Evolutionary conservation across 2,329 filamentous ascomycete genomes (phyloP).

Genomic region (Talaromyces atroroseus): DNA sequence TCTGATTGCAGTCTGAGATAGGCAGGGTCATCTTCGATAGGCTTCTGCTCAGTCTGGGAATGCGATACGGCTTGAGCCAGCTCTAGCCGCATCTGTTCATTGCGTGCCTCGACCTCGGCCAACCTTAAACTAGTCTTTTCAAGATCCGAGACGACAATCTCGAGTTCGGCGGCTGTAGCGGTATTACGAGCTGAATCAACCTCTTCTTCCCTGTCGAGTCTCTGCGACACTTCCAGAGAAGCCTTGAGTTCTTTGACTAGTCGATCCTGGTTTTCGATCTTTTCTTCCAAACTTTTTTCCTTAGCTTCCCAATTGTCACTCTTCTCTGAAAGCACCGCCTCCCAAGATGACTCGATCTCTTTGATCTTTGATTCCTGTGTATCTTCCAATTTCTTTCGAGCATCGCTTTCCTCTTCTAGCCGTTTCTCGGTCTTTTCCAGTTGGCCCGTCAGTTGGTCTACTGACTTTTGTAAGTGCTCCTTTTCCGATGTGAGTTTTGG

Average conservation of each 20-base stretch:
- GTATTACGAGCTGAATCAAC: slow-evolving; percentile 57
- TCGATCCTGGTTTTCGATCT: slow-evolving; percentile 88
- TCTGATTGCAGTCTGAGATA: slow-evolving; percentile 87
- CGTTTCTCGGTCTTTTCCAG: slow-evolving; percentile 76
- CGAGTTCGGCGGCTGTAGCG: slow-evolving; percentile 82
- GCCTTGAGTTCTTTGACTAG: slow-evolving; percentile 92
- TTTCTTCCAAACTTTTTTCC: slow-evolving; percentile 85
- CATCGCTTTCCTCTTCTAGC: slow-evolving; percentile 69
- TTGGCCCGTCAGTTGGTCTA: slow-evolving; percentile 69
- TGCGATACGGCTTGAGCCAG: slow-evolving; percentile 82
- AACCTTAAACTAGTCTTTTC: slow-evolving; percentile 82
- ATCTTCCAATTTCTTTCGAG: slow-evolving; percentile 69
- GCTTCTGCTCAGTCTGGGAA: slow-evolving; percentile 54
- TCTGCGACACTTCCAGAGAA: slow-evolving; percentile 91
- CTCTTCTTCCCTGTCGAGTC: slow-evolving; percentile 68
- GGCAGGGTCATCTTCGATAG: slow-evolving; percentile 80
- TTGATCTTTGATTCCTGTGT: slow-evolving; percentile 74
- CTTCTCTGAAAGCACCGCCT: slow-evolving; percentile 84
- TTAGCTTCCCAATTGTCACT: slow-evolving; percentile 94
- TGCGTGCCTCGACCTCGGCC: slow-evolving; percentile 86
- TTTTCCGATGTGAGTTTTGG: slow-evolving; percentile 89
- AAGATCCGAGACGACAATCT: slow-evolving; percentile 85
- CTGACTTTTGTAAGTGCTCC: slow-evolving; percentile 72
- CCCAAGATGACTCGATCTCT: slow-evolving; percentile 86
- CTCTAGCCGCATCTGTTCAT: slow-evolving; percentile 86